Base-by-base conservation (phyloP, 306 rosid genomes). In the Leucaena leucocephala region DNA sequence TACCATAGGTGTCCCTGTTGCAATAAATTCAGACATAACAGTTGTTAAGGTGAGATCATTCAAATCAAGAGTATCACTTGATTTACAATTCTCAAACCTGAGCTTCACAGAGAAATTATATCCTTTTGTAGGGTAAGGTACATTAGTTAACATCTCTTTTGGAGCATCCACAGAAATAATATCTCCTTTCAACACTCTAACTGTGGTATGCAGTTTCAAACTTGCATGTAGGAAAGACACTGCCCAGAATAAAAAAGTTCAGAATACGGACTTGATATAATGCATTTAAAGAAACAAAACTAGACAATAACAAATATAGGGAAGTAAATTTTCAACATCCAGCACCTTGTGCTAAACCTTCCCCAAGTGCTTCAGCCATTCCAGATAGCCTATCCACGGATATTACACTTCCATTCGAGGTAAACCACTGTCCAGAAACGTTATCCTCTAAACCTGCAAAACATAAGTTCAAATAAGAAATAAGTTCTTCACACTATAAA, bases 281-380 rank as follows among this genome's bases (percentile, higher is more conserved):
- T 70, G 74, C 72, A 73, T 70, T 57, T 35, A 39, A 76, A 80
- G 69, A 65, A 80, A 84, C 61, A 39, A 22, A 77, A 46, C 2
- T 16, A 76, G 22, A 69, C 43, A 82, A 46, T 3, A 35, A 75
- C 74, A 82, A 72, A 17, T 33, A 67, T 46, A n/a, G 2, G 39
- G 19, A 17, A 45, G 72, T 74, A 65, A 57, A 86, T 73, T 83
- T 74, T 71, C 71, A 13, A 61, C 58, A 73, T n/a, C 72, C 44
- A 78, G 77, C 73, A 94, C 98, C 97, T 91, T 92, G 89, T 21
- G 93, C 93, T 77, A 89, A 85, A 86, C 98, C 98, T 68, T 90
- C 90, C 73, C 90, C 95, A 81, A 88, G 77, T 78, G 94, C 97
- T 83, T 92, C 86, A 74, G 88, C 92, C 80, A 70, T 72, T 76